These are phyloP conservation scores for Aspergillus steynii DNA, from an alignment of 495 filamentous ascomycete genomes.

Conservation along the genomic window DNA sequence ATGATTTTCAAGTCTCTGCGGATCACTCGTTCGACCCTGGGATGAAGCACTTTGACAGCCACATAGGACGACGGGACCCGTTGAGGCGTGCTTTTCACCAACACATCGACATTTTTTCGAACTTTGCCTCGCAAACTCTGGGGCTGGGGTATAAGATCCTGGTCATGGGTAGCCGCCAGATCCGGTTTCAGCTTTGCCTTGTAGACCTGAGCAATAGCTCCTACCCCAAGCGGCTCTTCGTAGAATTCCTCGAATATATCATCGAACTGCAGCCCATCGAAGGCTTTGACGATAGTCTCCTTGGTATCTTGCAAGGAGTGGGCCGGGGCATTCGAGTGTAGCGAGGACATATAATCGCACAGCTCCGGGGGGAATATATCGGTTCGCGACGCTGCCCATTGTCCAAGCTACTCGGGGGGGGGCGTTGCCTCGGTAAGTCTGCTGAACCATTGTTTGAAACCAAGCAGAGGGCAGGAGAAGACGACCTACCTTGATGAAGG, in stretches of 20 bases:
- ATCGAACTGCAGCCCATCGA: conserved; percentile 74
- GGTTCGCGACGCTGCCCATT: conserved; percentile 97
- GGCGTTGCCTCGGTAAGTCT: neutral
- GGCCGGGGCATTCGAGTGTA: conserved; percentile 91
- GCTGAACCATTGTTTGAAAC: neutral
- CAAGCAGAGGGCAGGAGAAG: neutral
- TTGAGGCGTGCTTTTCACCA: conserved; percentile 82
- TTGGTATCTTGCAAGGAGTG: conserved; percentile 84
- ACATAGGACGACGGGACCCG: conserved; percentile 91
- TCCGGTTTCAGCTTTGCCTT: conserved; percentile 87
- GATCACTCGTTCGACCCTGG: conserved; percentile 84
- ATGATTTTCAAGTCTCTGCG: conserved; percentile 90
- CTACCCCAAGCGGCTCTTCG: conserved; percentile 86
- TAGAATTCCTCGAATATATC: conserved; percentile 98
- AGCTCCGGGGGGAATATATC: conserved; percentile 97
- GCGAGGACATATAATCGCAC: conserved; percentile 89
- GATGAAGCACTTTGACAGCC: conserved; percentile 95
- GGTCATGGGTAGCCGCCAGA: conserved; percentile 63
- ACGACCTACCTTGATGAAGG: conserved; percentile 87
- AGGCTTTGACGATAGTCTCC: conserved; percentile 74
- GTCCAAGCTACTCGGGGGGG: conserved; percentile 67
- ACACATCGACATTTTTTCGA: conserved; percentile 75
- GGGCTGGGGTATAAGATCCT: conserved; percentile 47
- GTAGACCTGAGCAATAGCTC: conserved; percentile 98
- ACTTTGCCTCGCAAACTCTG: conserved; percentile 65